phyloP scores from a whole-genome alignment of 75 land plant species.

The Pseudotsuga menziesii region DNA sequence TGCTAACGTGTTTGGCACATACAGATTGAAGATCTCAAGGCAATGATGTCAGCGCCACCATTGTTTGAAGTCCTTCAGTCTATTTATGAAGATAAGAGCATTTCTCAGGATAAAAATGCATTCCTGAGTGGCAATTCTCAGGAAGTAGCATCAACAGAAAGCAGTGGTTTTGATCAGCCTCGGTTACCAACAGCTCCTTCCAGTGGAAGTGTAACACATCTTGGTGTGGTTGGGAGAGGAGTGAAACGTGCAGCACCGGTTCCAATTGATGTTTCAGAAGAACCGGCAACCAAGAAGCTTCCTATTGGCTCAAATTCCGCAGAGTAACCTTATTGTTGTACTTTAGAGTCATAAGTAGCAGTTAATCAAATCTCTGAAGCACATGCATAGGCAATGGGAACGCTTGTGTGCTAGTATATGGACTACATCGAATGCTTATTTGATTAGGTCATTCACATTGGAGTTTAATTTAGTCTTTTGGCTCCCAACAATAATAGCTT shows the following conservation, averaged over 20 bases:
- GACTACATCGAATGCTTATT: too few relatives aligned
- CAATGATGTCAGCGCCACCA: conserved; percentile 49
- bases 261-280: conserved; percentile 25
- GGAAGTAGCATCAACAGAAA: background rate
- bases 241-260: conserved; percentile 68
- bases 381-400: too few relatives aligned
- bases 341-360: too few relatives aligned
- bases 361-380: too few relatives aligned
- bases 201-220: conserved; percentile 59
- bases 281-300: conserved; percentile 33
- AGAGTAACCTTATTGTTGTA: too few relatives aligned
- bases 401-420: too few relatives aligned
- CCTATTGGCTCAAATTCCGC: background rate
- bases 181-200: conserved; percentile 41
- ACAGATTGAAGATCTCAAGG: conserved; percentile 82
- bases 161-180: conserved; percentile 39
- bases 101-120: conserved; percentile 26
- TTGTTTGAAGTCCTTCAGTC: conserved; percentile 55
- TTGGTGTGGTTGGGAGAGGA: conserved; percentile 98
- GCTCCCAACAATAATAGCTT: too few relatives aligned
- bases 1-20: background rate
- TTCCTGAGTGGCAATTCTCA: conserved; percentile 20
- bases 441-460: too few relatives aligned
- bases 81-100: conserved; percentile 31
- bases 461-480: too few relatives aligned